Conservation (phyloP, 345 rosid genomes). For the Clausena lansium region DNA sequence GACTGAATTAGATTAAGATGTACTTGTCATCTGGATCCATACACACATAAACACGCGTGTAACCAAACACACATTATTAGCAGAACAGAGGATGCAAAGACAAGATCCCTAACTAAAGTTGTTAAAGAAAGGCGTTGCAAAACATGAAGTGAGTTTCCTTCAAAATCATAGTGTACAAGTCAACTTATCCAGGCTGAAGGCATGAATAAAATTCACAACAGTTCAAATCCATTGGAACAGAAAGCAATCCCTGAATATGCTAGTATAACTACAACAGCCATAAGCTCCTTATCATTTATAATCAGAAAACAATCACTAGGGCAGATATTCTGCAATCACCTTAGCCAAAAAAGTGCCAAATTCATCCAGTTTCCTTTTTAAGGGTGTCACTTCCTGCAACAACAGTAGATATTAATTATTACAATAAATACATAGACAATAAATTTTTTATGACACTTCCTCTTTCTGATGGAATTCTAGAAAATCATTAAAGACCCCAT, state of each 20-base stretch:
- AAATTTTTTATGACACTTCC: neutral
- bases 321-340: conserved; percentile 41
- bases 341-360: conserved; percentile 97
- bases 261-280: neutral
- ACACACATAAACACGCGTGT: neutral
- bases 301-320: neutral
- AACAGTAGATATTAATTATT: conserved; percentile 21
- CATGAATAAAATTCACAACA: neutral
- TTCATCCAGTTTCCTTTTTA: conserved; percentile 98
- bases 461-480: neutral
- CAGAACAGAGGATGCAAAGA: no score
- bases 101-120: neutral
- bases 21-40: neutral
- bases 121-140: neutral
- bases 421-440: neutral
- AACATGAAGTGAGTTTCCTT: neutral
- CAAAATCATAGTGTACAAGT: neutral
- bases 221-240: neutral
- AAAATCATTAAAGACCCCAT: neutral
- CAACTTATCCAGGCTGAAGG: conserved; percentile 1
- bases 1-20: neutral
- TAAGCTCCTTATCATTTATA: neutral
- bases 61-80: neutral
- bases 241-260: neutral
- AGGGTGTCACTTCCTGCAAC: conserved; percentile 88